These are phyloP conservation scores for Carex parvula DNA, from an alignment of 176 grass and related monocot species.

Conservation along the genomic window DNA sequence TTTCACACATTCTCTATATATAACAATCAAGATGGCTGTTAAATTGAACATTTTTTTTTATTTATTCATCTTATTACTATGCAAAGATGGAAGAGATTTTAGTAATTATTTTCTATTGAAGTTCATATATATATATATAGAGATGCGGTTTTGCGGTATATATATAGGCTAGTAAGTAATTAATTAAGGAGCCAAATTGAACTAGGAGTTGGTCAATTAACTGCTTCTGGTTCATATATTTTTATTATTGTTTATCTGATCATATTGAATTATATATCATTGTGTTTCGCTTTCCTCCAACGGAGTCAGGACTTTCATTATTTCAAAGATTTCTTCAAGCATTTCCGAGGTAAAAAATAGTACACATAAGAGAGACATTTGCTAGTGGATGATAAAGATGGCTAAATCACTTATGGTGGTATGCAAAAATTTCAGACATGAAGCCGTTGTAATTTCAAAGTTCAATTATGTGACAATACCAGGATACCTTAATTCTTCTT, in stretches of 20 bases:
- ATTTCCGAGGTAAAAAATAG: conserved; percentile 14
- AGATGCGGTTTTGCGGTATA: background rate
- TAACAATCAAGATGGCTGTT: background rate
- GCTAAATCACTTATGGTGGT: conserved; percentile 11
- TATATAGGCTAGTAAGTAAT: background rate
- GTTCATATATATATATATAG: background rate
- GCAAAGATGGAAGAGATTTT: background rate
- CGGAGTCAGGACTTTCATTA: background rate
- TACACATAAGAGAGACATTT: conserved; percentile 7
- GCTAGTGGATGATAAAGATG: conserved; percentile 15
- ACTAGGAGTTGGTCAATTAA: background rate
- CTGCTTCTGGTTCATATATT: background rate
- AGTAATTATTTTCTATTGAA: background rate
- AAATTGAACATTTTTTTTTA: background rate
- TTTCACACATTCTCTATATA: background rate
- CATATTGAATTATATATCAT: background rate
- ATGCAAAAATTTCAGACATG: background rate
- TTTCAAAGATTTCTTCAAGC: background rate
- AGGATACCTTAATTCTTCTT: too few species aligned
- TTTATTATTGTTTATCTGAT: background rate
- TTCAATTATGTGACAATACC: background rate
- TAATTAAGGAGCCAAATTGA: background rate
- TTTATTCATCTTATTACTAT: too few species aligned
- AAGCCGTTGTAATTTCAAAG: background rate
- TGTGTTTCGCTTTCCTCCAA: background rate